These are phyloP conservation scores for Podospora pseudopauciseta DNA, from an alignment of 495 filamentous ascomycete genomes.

Conservation along the genomic window DNA sequence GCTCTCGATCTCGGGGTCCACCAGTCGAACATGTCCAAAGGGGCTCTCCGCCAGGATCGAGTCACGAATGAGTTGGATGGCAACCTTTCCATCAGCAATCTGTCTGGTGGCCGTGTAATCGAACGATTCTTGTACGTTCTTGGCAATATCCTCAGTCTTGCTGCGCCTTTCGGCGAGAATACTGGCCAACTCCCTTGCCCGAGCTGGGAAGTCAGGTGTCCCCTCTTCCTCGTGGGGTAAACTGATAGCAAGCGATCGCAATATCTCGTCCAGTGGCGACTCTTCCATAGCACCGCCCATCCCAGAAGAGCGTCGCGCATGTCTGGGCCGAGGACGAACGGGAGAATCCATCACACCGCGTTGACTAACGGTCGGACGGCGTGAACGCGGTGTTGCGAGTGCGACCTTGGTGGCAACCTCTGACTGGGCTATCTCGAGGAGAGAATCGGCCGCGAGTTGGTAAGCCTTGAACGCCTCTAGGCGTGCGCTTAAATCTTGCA, in stretches of 20 bases:
- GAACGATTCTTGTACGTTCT: conserved; percentile 37
- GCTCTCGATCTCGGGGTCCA: conserved; percentile 41
- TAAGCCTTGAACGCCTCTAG: conserved; percentile 31
- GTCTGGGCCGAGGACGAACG: conserved; percentile 24
- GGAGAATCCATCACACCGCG: conserved; percentile 22
- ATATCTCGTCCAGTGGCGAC: conserved; percentile 31
- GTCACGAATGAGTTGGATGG: conserved; percentile 41
- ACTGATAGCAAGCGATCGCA: conserved; percentile 31
- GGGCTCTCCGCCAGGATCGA: conserved; percentile 42
- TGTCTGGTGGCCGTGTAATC: conserved; percentile 36
- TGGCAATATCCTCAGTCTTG: conserved; percentile 37
- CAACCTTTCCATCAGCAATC: conserved; percentile 38
- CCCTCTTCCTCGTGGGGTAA: conserved; percentile 25
- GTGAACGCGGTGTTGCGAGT: conserved; percentile 1
- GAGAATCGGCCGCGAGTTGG: conserved; percentile 27
- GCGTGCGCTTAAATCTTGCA: conserved; percentile 24
- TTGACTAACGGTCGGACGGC: conserved; percentile 12
- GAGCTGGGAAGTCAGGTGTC: conserved; percentile 9
- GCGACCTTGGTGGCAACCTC: conserved; percentile 21
- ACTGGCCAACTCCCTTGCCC: conserved; percentile 18
- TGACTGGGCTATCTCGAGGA: conserved; percentile 27
- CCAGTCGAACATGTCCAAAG: conserved; percentile 35
- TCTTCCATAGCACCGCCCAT: conserved; percentile 21
- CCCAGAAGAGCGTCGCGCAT: conserved; percentile 32
- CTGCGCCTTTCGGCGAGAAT: conserved; percentile 31